Base-by-base conservation (phyloP, 2,329 filamentous ascomycete genomes). In the Fusarium chuoi region DNA sequence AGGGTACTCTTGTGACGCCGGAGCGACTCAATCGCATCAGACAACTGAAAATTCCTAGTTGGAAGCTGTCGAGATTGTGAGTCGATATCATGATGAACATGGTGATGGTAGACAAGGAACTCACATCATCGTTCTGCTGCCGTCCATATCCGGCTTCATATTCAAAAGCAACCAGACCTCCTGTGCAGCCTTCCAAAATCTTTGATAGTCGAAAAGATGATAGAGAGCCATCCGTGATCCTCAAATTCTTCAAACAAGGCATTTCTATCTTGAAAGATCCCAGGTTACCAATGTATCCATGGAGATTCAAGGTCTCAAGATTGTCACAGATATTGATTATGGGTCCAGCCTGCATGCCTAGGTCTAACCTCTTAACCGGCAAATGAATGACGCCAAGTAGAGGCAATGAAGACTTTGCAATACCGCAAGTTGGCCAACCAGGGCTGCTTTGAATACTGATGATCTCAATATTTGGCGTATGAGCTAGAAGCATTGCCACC, bases 51-150 rank as follows among this genome's bases (percentile, higher is more conserved):
- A 15, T 12, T 6, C 12, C 14, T 9, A 28, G 4, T 24, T 28
- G 5, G 26, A 22, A 18, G 10, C 24, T 14, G 18, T 8, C 22
- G 8, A 1, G 13, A 22, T 6, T 28, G 13, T 46, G 13, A 28
- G 5, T 46, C 14, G 22, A 7, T 14, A 22, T 8, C 12, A 20
- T 26, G 44, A 5, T 14, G 12, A 14, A 10, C 22, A 46, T 28
- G 18, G 5, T 5, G 18, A 46, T 22, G 26, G 6, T 2, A 28
- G 4, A 15, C 6, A 1, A 7, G 13, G 20, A 0, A 22, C 26
- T 14, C 18, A 46, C 45, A 28, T 28, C 24, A 22, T 14, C 9
- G 7, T 28, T 22, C 5, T 28, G 10, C 11, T 4, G 7, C 5
- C 5, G 3, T 13, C 10, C 22, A 15, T 12, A 5, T 12, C 8